Percentiles rank a stretch among this genome's conserved stretches.
These are phyloP conservation scores for Acanthamoeba divionensis DNA, from an alignment of 208 protist genomes.

Conservation along the genomic window DNA sequence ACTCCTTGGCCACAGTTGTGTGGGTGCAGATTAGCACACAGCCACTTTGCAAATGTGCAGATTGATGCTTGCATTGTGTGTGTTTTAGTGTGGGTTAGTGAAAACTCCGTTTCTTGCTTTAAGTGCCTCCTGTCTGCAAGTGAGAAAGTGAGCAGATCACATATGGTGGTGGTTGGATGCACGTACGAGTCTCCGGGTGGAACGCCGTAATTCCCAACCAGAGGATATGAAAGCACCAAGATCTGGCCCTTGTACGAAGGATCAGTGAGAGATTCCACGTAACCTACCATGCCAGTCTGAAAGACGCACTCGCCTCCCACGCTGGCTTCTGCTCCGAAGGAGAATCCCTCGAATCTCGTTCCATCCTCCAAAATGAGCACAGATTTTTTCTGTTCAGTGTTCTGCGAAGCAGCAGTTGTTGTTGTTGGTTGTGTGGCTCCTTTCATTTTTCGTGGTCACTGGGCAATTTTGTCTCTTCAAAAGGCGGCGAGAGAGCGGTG, in stretches of 20 bases:
- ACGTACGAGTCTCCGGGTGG: constrained; percentile 67
- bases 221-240: constrained; percentile 94
- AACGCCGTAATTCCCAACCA: constrained; percentile 97
- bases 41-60: no score
- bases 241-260: constrained; percentile 97
- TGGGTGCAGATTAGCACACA: no score
- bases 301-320: constrained; percentile 85
- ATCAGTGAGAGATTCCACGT: constrained; percentile 91
- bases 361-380: constrained; percentile 92
- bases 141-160: background rate
- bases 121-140: no score
- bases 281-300: constrained; percentile 86
- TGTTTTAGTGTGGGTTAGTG: background rate
- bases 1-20: no score
- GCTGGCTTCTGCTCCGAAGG: constrained; percentile 91
- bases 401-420: no score
- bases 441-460: no score
- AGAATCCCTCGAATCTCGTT: constrained; percentile 88
- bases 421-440: no score
- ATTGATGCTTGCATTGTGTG: background rate
- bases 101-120: no score
- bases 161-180: background rate
- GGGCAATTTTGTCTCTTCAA: no score
- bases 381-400: background rate
- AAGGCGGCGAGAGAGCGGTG: no score